Evolutionary conservation across 2,329 filamentous ascomycete species (phyloP), one percentile per base, ranked within the genome.

Genomic region (Podosphaera xanthii): DNA sequence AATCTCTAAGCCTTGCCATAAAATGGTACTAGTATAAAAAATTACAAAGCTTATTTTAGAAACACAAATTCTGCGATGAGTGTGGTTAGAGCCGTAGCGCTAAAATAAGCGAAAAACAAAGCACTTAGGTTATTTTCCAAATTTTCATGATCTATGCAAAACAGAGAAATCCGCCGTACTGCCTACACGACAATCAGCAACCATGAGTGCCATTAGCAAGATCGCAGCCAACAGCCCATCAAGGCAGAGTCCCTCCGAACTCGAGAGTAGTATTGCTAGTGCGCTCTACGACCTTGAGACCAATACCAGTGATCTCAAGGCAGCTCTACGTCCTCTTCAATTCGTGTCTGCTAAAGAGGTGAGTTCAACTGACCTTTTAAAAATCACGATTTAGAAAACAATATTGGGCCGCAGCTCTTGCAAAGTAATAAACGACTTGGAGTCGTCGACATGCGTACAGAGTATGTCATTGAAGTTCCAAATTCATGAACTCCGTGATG

Each of bases 271-370:
- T 81, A 94, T 98, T 75, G 92, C 92, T 74, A 86, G 84, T 77
- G 92, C 92, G 78, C 87, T 98, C 67, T 94, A 86, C 81, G 92
- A 98, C 73, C 87, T 98, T 77, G 92, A 98, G 88, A 90, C 84
- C 80, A 96, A 96, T 84, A 95, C 92, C 73, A 80, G 89, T 75
- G 92, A 98, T 78, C 87, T 98, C 78, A 94, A 91, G 86, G 82
- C 82, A 72, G 86, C 89, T 70, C 86, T 98, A 73, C 86, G 92
- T 73, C 92, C 92, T 76, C 84, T 98, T 77, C 92, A 98, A 83
- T 90, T 98, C 77, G 87, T 94, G 75, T 94, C 87, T 78, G 92
- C 92, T 74, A 88, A 90, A 77, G 92, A 98, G 91, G 92, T 98
- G 86, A 89, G 89, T 83, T 40, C 10, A 67, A 63, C 60, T 71